Evolutionary conservation across 1,139 yeast species (phyloP).

Genomic region (Meyerozyma guilliermondii): DNA sequence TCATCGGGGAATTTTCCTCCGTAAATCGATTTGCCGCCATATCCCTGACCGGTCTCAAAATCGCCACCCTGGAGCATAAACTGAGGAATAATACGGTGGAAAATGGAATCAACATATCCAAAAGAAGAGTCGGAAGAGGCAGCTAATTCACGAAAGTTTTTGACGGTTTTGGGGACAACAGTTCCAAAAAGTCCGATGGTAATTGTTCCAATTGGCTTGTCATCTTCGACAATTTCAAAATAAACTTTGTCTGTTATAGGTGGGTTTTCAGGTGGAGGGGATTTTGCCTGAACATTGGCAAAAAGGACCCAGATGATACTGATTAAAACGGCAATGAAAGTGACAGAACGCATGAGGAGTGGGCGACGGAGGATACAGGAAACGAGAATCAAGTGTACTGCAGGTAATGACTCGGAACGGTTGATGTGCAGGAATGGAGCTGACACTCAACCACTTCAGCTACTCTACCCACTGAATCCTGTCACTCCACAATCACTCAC

Average conservation of each 20-base stretch:
- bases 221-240: constrained; percentile 84
- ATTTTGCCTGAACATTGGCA: constrained; percentile 18
- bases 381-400: too few species aligned
- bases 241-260: constrained; percentile 70
- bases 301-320: constrained; percentile 17
- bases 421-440: too few species aligned
- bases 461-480: too few species aligned
- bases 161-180: constrained; percentile 56
- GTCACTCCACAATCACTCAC: too few species aligned
- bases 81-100: constrained; percentile 54
- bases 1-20: constrained; percentile 56
- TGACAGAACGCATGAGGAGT: constrained; percentile 24
- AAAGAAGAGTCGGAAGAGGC: constrained; percentile 54
- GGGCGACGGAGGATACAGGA: too few species aligned
- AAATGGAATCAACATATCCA: constrained; percentile 34
- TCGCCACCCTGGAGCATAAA: constrained; percentile 66
- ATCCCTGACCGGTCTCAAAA: constrained; percentile 54
- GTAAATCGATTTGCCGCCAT: constrained; percentile 56
- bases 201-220: constrained; percentile 60
- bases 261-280: constrained; percentile 41
- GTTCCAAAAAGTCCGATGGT: constrained; percentile 69
- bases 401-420: too few species aligned
- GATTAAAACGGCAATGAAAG: constrained; percentile 19
- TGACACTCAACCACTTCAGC: too few species aligned
- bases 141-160: constrained; percentile 56